These are phyloP conservation scores for Paralagenidium karlingii DNA, from an alignment of 352 stramenopile species.

Conservation along the genomic window DNA sequence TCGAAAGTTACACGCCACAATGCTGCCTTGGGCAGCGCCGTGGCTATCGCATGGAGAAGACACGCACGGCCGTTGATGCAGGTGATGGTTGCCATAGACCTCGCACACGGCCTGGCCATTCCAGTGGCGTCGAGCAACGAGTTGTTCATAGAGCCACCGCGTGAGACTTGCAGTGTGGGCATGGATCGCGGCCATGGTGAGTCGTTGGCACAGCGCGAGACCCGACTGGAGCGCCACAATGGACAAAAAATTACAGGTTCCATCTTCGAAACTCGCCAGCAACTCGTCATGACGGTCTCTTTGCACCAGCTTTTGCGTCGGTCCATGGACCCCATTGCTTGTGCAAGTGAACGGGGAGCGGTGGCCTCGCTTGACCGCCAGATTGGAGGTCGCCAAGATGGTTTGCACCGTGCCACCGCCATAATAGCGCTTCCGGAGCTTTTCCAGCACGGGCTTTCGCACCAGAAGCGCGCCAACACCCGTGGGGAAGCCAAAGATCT, in stretches of 20 bases:
- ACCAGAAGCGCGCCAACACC: slow-evolving; percentile 52
- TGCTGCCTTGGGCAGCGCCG: slow-evolving; percentile 14
- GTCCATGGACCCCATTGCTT: too few species aligned
- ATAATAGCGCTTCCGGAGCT: slow-evolving; percentile 43
- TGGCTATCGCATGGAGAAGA: too few species aligned
- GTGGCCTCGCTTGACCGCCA: slow-evolving; percentile 18
- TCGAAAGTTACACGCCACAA: slow-evolving; percentile 56
- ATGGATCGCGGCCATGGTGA: slow-evolving; percentile 32
- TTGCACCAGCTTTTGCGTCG: too few species aligned
- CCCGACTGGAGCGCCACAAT: slow-evolving; percentile 46
- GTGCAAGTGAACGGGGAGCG: too few species aligned
- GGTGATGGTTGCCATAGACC: slow-evolving; percentile 30
- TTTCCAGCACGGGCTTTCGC: slow-evolving; percentile 15
- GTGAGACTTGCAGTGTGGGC: slow-evolving; percentile 34
- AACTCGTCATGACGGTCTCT: slow-evolving; percentile 4
- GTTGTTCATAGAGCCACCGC: slow-evolving; percentile 15
- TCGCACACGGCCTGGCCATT: slow-evolving; percentile 29
- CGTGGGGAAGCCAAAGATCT: slow-evolving; percentile 66
- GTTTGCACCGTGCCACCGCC: slow-evolving; percentile 50
- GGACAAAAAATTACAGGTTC: slow-evolving; percentile 51
- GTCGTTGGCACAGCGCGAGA: slow-evolving; percentile 21
- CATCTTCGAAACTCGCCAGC: slow-evolving; percentile 29
- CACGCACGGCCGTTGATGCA: too few species aligned
- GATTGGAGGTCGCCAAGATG: slow-evolving; percentile 31
- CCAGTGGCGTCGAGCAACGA: slow-evolving; percentile 31